phyloP scores from a whole-genome alignment of 2,329 filamentous ascomycete genomes.

The Hypocrella siamensis region DNA sequence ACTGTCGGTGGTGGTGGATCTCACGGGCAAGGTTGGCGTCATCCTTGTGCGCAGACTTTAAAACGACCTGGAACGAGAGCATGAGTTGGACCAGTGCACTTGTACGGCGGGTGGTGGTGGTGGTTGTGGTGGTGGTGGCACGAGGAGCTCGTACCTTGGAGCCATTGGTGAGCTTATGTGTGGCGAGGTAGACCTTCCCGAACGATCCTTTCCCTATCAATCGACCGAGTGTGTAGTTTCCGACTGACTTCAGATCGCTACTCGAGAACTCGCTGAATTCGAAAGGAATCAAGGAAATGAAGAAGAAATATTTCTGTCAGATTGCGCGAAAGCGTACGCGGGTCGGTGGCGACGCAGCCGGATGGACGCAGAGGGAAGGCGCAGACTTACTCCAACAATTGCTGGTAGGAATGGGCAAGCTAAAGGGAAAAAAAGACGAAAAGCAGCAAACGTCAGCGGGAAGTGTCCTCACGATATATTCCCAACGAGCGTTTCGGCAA shows the following conservation, averaged over 20 bases:
- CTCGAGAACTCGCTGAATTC: slow-evolving; percentile 72
- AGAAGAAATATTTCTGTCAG: no score
- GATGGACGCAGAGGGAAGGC: not conserved
- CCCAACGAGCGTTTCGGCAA: not conserved
- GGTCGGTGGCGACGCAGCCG: no score
- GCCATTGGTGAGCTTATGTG: slow-evolving; percentile 95
- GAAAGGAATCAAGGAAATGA: slow-evolving; percentile 6
- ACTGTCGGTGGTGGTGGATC: slow-evolving; percentile 96
- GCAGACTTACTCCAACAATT: slow-evolving; percentile 69
- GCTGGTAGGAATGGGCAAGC: slow-evolving; percentile 95
- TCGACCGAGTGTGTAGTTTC: slow-evolving; percentile 83
- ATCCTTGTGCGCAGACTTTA: slow-evolving; percentile 94
- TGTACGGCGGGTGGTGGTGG: not conserved
- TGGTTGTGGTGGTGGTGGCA: slow-evolving; percentile 8
- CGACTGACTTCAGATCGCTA: slow-evolving; percentile 78
- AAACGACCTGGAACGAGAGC: slow-evolving; percentile 67
- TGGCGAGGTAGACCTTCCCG: slow-evolving; percentile 92
- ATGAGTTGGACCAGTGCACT: no score
- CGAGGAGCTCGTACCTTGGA: slow-evolving; percentile 52
- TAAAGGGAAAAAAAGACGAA: not conserved
- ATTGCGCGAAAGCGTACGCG: no score
- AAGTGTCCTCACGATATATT: no score
- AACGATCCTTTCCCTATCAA: slow-evolving; percentile 97
- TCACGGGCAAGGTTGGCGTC: slow-evolving; percentile 92
- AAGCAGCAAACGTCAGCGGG: not conserved